Base-by-base conservation (phyloP, 139 green algal genomes). In the Desmodesmus armatus region DNA sequence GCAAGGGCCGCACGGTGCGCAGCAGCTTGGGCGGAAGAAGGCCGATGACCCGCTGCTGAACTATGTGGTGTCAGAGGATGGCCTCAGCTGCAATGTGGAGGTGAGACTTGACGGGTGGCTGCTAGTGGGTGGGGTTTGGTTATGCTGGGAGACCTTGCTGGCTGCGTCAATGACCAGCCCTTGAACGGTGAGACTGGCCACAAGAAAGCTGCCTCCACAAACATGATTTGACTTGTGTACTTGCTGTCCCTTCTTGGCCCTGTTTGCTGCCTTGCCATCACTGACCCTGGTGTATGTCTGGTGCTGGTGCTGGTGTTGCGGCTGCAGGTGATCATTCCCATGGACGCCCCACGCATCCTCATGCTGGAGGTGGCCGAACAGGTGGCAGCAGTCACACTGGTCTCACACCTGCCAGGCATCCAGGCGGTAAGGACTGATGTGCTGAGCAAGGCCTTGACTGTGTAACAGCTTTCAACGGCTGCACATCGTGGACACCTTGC, bases 311-410 rank as follows among this genome's bases (percentile, higher is more conserved):
- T 63, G 53, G 4, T 37, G 60, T 77, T 15, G 13, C 82, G 87
- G 51, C 70, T 93, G 23, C 83, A 72, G n/a, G 40, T 98, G 33
- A 82, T 79, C 0, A 53, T 98, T 55, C 89, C 93, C 39, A 87
- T 98, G 53, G 80, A 84, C 58, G 78, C 89, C 0, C 94, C 95
- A 33, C 96, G 96, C 87, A 86, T 99, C 77, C 90, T 98, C 67
- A 95, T 99, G 91, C 92, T 98, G 55, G 95, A 96, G 80, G 75
- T 98, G 31, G 95, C 91, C 39, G 96, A 98, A 87, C 74, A 79
- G 2, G 92, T 93, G 15, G 95, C 94, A 0, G 95, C 92, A 1
- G 37, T 55, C 2, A 63, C 71, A 67, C 37, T 86, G 67, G 80
- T 86, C 31, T 31, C 29, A 55, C 58, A 76, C 25, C 21, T 89